These are phyloP conservation scores for Cystobasidium slooffiae DNA, from an alignment of 1,284 basidiomycete species.

Conservation along the genomic window DNA sequence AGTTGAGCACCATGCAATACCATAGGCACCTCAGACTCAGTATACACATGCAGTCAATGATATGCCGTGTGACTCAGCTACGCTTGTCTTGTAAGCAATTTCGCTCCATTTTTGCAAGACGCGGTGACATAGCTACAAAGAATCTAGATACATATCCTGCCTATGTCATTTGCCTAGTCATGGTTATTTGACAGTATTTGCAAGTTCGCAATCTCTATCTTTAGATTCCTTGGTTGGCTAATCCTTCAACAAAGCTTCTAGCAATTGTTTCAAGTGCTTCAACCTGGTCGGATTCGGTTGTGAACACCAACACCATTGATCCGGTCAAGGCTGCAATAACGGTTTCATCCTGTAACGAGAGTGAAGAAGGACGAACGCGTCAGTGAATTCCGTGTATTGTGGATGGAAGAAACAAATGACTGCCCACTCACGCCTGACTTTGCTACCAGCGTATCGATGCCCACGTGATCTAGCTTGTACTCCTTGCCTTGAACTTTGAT, in stretches of 20 bases:
- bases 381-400: too few relatives aligned
- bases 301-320: slow-evolving; percentile 29
- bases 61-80: too few relatives aligned
- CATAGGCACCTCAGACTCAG: not conserved
- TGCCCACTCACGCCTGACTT: slow-evolving; percentile 17
- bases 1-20: not conserved
- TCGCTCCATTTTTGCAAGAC: too few relatives aligned
- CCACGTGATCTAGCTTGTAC: slow-evolving; percentile 1
- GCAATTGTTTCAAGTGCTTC: slow-evolving; percentile 35
- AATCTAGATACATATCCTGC: too few relatives aligned
- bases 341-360: not conserved
- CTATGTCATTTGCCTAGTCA: too few relatives aligned
- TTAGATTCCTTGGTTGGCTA: slow-evolving; percentile 38
- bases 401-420: not conserved
- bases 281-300: slow-evolving; percentile 30
- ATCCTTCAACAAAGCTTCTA: slow-evolving; percentile 24
- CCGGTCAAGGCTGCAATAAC: slow-evolving; percentile 29
- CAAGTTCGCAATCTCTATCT: not conserved
- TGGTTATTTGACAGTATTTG: too few relatives aligned
- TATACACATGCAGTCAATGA: too few relatives aligned
- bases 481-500: slow-evolving; percentile 36
- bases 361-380: too few relatives aligned
- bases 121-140: too few relatives aligned
- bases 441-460: slow-evolving; percentile 19
- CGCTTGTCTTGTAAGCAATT: too few relatives aligned